These are phyloP conservation scores for Heterobasidion irregulare DNA, from an alignment of 1,284 basidiomycete species.

Conservation along the genomic window DNA sequence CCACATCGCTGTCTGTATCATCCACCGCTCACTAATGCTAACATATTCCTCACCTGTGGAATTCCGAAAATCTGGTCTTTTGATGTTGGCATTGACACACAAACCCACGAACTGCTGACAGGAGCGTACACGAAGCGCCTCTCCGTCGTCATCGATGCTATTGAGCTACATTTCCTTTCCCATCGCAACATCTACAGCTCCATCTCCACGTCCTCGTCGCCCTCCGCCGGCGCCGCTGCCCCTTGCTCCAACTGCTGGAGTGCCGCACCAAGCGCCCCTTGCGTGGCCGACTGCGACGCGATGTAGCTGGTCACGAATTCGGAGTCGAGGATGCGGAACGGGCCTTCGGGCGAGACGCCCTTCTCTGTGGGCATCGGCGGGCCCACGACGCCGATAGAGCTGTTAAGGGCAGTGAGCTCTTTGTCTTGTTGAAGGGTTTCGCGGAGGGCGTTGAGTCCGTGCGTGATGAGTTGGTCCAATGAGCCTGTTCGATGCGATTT, in stretches of 20 bases:
- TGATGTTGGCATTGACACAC: background rate
- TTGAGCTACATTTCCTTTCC: constrained; percentile 9
- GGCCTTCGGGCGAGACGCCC: constrained; percentile 36
- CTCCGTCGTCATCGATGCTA: constrained; percentile 1
- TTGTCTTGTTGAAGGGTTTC: constrained; percentile 98
- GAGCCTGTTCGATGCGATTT: constrained; percentile 38
- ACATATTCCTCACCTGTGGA: background rate
- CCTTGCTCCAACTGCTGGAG: background rate
- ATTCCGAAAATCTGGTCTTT: background rate
- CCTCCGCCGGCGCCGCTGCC: constrained; percentile 14
- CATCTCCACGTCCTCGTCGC: constrained; percentile 78
- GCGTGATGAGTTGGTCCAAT: constrained; percentile 81
- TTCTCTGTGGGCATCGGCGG: constrained; percentile 51
- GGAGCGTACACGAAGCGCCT: background rate
- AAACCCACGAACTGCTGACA: background rate
- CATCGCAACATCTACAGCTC: constrained; percentile 33
- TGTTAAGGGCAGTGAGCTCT: constrained; percentile 86
- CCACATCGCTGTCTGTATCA: background rate
- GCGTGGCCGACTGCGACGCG: too few relatives aligned
- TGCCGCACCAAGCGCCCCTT: too few relatives aligned
- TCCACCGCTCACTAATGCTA: background rate
- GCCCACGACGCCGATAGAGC: constrained; percentile 89
- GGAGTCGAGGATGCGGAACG: constrained; percentile 79
- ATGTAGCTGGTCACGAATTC: constrained; percentile 21
- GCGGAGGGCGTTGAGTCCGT: constrained; percentile 87